These are phyloP conservation scores for Diphasiastrum complanatum DNA, from an alignment of 83 land plant species.

Conservation along the genomic window DNA sequence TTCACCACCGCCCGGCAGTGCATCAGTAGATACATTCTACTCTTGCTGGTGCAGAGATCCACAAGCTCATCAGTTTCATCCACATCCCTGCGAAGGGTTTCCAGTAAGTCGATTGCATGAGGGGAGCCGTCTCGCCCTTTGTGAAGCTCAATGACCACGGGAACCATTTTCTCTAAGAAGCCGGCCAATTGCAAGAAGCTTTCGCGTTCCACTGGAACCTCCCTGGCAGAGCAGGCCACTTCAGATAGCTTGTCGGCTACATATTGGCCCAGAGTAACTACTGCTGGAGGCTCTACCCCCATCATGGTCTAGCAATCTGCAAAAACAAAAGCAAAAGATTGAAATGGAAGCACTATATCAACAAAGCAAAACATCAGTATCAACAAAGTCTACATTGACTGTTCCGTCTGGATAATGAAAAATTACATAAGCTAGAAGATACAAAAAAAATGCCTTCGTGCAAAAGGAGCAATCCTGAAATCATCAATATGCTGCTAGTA, in stretches of 20 bases:
- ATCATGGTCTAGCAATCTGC: too few species aligned
- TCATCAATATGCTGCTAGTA: too few species aligned
- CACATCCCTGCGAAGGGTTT: slow-evolving; percentile 27
- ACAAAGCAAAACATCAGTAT: too few species aligned
- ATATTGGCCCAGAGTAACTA: slow-evolving; percentile 16
- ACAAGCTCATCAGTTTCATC: slow-evolving; percentile 28
- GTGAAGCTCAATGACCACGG: slow-evolving; percentile 30
- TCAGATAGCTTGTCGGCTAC: slow-evolving; percentile 30
- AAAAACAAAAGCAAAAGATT: too few species aligned
- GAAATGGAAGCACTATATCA: too few species aligned
- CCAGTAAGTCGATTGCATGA: slow-evolving; percentile 25
- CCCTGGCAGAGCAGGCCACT: slow-evolving; percentile 26
- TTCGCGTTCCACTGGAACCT: slow-evolving; percentile 27
- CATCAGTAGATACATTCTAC: slow-evolving; percentile 32
- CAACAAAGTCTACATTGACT: too few species aligned
- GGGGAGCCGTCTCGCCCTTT: slow-evolving; percentile 25
- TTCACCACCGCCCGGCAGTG: slow-evolving; percentile 27
- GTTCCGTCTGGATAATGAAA: too few species aligned
- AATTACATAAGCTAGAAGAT: too few species aligned
- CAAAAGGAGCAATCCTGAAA: too few species aligned
- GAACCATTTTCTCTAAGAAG: slow-evolving; percentile 28
- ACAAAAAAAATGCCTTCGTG: too few species aligned
- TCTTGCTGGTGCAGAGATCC: slow-evolving; percentile 26
- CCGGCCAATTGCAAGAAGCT: slow-evolving; percentile 26
- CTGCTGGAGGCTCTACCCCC: slow-evolving; percentile 27